Conservation (phyloP, 371 early-diverging fungal genomes). For the Umbelopsis sp. region DNA sequence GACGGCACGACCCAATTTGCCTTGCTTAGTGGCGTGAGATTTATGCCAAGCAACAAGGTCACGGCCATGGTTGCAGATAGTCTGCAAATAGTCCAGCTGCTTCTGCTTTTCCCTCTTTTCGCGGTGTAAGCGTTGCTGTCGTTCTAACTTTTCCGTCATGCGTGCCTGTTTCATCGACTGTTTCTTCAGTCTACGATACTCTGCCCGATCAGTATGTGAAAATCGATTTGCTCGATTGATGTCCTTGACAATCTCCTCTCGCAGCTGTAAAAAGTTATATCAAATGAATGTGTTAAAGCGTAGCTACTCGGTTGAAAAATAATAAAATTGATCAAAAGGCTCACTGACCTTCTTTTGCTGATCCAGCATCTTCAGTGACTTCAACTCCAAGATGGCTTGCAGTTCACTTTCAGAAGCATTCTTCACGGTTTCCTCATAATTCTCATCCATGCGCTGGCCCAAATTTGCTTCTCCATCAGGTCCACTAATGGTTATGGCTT, state of each 20-base stretch:
- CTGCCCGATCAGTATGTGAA: constrained; percentile 76
- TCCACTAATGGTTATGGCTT: constrained; percentile 21
- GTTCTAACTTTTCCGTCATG: constrained; percentile 86
- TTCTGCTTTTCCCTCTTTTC: constrained; percentile 85
- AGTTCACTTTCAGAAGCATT: constrained; percentile 42
- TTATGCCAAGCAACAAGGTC: constrained; percentile 75
- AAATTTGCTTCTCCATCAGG: constrained; percentile 20
- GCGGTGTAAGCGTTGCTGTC: constrained; percentile 84
- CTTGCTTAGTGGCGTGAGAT: constrained; percentile 64
- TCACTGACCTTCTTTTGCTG: constrained; percentile 67
- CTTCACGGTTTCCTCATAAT: constrained; percentile 43
- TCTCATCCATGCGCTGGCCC: constrained; percentile 31
- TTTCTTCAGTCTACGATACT: constrained; percentile 86
- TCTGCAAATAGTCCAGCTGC: constrained; percentile 76
- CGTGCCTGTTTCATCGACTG: constrained; percentile 84
- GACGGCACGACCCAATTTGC: constrained; percentile 78
- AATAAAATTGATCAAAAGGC: not conserved
- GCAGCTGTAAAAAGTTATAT: constrained; percentile 50
- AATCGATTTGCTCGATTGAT: constrained; percentile 73
- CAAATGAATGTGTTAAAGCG: not conserved
- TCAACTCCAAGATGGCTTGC: constrained; percentile 81
- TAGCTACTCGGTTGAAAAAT: not conserved
- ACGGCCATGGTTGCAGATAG: constrained; percentile 76
- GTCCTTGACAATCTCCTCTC: constrained; percentile 77
- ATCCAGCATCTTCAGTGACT: constrained; percentile 73